phyloP scores from a whole-genome alignment of 306 rosid genomes.

The Potentilla sterilis region DNA sequence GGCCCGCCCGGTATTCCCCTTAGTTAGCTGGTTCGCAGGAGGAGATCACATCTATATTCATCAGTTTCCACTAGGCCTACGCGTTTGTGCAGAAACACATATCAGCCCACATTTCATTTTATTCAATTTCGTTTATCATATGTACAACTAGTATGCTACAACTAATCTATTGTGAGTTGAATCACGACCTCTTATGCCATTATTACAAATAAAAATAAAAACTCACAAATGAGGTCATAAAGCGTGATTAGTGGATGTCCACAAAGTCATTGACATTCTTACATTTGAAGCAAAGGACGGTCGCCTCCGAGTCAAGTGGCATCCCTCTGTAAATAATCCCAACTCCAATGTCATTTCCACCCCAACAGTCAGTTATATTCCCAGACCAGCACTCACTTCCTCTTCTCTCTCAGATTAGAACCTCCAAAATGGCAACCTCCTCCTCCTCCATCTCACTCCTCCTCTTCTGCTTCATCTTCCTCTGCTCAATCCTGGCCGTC shows the following conservation, averaged over 20 bases:
- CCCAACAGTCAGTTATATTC: slow-evolving; percentile 28
- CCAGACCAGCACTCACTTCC: background rate
- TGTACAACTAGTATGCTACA: no score
- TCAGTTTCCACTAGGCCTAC: no score
- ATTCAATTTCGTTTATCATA: no score
- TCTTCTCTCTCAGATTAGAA: background rate
- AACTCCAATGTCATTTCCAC: slow-evolving; percentile 29
- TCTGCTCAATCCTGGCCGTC: slow-evolving; percentile 55
- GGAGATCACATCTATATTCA: no score
- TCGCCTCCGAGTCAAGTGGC: slow-evolving; percentile 47
- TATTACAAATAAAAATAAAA: no score
- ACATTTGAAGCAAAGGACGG: slow-evolving; percentile 32
- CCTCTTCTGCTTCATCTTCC: slow-evolving; percentile 24
- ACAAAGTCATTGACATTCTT: slow-evolving; percentile 32
- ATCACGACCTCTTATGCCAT: no score
- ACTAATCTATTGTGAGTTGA: no score
- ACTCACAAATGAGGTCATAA: slow-evolving; percentile 3
- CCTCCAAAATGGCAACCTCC: slow-evolving; percentile 39
- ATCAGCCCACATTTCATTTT: no score
- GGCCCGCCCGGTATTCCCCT: no score
- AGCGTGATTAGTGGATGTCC: slow-evolving; percentile 28
- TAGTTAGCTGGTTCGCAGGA: no score
- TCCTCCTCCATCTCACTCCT: background rate
- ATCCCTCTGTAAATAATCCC: slow-evolving; percentile 30
- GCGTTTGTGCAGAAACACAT: no score